Evolutionary conservation across 768 basidiomycete species (phyloP), one percentile per base, ranked within the genome.

Genomic region (Gelatoporia subvermispora): DNA sequence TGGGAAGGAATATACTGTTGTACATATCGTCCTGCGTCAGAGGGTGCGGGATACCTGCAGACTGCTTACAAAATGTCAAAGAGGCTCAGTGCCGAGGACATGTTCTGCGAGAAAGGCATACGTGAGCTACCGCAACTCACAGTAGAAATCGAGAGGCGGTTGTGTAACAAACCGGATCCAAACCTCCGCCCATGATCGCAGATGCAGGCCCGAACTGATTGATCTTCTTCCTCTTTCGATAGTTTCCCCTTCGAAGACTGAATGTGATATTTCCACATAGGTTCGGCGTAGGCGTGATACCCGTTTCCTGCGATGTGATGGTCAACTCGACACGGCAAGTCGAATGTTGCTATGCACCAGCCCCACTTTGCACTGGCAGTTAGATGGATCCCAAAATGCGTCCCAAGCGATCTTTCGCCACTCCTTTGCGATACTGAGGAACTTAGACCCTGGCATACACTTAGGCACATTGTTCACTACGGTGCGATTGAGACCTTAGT

Each of bases 1-100:
- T 69, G 0, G 73, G 72, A 25, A 75, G 70, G 50, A 65, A 69
- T 43, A 68, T 55, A 11, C 71, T 71, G 3, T 60, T 57, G 51
- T 73, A 75, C 1, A 65, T 67, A 54, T 72, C 71, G 51, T 74
- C 72, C 25, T 70, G 54, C 2, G 59, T 64, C 34, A 60, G 62
- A n/a, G 60, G 52, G 53, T 76, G 74, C 1, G 73, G 72, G 2
- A 72, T 34, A 68, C 69, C 51, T 25, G 43, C 18, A 17, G 28
- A 25, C 17, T 4, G 31, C 4, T 25, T 25, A 25, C 4, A 15
- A 24, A 31, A 25, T 31, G 5, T 13, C 28, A n/a, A 43, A 23
- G 35, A 50, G 45, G 15, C 35, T 38, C 15, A 39, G 24, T 5
- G 38, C 18, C 9, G 45, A 38, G 2, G 45, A 47, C 36, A 47